phyloP scores from a whole-genome alignment of 176 grass and related monocot genomes.

The Avena insularis region DNA sequence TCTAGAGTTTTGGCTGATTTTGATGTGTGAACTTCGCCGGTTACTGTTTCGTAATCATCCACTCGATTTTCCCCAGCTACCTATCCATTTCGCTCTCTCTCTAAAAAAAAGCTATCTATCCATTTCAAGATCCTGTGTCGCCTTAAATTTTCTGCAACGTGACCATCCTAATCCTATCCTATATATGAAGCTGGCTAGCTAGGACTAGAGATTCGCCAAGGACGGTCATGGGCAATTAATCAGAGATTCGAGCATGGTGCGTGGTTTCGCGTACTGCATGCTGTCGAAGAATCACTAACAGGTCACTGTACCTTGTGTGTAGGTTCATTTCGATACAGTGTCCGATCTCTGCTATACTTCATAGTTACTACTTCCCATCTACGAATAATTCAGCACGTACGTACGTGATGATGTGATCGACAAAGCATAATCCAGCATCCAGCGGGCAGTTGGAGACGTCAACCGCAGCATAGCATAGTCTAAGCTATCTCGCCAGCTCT shows the following conservation, averaged over 20 bases:
- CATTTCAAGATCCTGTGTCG: conserved; percentile 12
- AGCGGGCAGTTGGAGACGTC: conserved; percentile 24
- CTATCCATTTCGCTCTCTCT: background rate
- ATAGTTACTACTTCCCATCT: too few relatives aligned
- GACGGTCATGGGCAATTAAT: conserved; percentile 19
- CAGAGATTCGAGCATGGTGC: conserved; percentile 12
- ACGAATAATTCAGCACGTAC: background rate
- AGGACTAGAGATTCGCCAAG: conserved; percentile 17
- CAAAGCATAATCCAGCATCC: background rate
- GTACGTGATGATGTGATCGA: background rate
- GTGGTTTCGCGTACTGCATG: conserved; percentile 20
- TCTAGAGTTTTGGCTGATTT: too few relatives aligned
- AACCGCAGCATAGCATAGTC: conserved; percentile 28
- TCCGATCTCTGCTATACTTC: background rate
- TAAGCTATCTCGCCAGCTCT: conserved; percentile 50
- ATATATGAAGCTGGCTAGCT: background rate
- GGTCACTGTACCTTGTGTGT: background rate
- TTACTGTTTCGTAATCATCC: background rate
- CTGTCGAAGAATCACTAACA: conserved; percentile 45
- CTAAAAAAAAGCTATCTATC: background rate
- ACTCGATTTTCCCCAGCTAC: background rate
- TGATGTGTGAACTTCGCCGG: background rate
- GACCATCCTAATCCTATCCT: conserved; percentile 40
- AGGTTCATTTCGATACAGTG: background rate
- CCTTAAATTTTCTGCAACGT: conserved; percentile 26